phyloP scores from a whole-genome alignment of 306 rosid genomes.

The Sphenostylis stenocarpa region DNA sequence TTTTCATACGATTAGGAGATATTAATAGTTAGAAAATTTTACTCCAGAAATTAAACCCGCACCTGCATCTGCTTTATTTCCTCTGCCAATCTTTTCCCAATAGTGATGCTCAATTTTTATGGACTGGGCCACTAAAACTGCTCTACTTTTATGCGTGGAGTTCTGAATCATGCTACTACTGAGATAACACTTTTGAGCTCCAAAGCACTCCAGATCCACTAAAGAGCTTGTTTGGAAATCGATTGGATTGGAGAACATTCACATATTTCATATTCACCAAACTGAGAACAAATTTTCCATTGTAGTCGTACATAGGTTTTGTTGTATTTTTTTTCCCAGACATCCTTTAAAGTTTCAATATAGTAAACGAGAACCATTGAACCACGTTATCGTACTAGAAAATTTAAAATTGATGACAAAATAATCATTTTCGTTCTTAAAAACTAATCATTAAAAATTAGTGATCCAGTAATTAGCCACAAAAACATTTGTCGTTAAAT shows the following conservation, averaged over 20 bases:
- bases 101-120: background rate
- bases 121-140: background rate
- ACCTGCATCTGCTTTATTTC: too few relatives aligned
- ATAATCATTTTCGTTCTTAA: background rate
- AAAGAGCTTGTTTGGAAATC: too few relatives aligned
- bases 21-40: too few relatives aligned
- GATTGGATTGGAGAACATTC: too few relatives aligned
- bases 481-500: background rate
- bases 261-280: too few relatives aligned
- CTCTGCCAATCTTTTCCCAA: background rate
- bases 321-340: too few relatives aligned
- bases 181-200: background rate
- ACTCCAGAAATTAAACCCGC: background rate
- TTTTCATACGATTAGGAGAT: too few relatives aligned
- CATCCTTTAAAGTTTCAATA: background rate
- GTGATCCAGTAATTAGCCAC: background rate
- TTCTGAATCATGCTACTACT: background rate
- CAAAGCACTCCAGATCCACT: background rate
- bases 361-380: background rate
- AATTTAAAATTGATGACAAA: background rate
- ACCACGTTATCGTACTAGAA: background rate
- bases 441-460: background rate
- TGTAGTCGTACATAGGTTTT: too few relatives aligned
- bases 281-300: too few relatives aligned
- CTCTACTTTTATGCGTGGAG: background rate